Evolutionary conservation across 2,329 filamentous ascomycete species (phyloP).

Genomic region (Gnomoniopsis smithogilvyi): DNA sequence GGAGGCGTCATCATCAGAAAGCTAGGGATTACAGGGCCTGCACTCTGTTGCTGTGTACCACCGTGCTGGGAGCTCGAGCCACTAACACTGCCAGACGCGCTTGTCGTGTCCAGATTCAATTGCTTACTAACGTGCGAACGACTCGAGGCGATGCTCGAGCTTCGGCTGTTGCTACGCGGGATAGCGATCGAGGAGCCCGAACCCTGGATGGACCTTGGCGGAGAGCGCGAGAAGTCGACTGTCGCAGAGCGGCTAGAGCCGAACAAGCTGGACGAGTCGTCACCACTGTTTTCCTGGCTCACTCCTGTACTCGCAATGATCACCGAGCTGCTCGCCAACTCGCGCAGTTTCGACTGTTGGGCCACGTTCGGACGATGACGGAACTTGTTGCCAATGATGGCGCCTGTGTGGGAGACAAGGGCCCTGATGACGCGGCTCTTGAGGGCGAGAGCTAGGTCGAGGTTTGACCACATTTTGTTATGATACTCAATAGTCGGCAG

Average conservation of each 20-base stretch:
- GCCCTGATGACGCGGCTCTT: slow-evolving; percentile 95
- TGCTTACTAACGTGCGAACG: slow-evolving; percentile 36
- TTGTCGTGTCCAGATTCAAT: slow-evolving; percentile 11
- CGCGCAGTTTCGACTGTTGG: slow-evolving; percentile 74
- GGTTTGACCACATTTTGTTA: slow-evolving; percentile 99
- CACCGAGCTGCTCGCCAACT: slow-evolving; percentile 76
- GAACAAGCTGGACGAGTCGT: slow-evolving; percentile 55
- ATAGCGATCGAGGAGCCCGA: slow-evolving; percentile 46
- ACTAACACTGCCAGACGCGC: slow-evolving; percentile 19
- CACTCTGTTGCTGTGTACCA: slow-evolving; percentile 5
- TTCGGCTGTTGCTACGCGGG: slow-evolving; percentile 45
- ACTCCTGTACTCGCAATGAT: slow-evolving; percentile 46
- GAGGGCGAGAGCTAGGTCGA: slow-evolving; percentile 86
- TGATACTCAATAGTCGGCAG: slow-evolving; percentile 92
- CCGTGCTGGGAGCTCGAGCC: slow-evolving; percentile 22
- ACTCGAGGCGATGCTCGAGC: slow-evolving; percentile 50
- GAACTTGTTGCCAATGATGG: slow-evolving; percentile 97
- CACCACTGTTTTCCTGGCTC: slow-evolving; percentile 46
- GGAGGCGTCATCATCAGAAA: slow-evolving; percentile 47
- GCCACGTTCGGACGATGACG: slow-evolving; percentile 80
- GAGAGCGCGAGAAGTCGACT: slow-evolving; percentile 57
- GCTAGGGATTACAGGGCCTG: slow-evolving; percentile 31
- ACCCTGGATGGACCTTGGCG: slow-evolving; percentile 50
- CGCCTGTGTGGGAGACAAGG: slow-evolving; percentile 89
- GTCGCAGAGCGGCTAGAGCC: slow-evolving; percentile 39